Conservation (phyloP, 345 rosid species). For the Lepidium didymum region DNA sequence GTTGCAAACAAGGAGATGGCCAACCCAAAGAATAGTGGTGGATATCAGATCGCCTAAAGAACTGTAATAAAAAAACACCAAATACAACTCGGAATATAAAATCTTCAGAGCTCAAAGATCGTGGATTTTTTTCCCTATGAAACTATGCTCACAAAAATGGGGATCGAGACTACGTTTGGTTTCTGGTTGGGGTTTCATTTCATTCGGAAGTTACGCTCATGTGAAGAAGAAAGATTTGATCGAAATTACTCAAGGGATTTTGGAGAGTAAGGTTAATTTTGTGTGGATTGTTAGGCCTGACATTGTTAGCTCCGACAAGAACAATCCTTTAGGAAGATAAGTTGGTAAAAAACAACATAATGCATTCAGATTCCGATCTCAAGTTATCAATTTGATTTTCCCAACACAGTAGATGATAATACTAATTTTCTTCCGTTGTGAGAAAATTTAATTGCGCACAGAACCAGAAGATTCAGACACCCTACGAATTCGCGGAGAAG, state of each 20-base stretch:
- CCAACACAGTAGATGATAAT: background rate
- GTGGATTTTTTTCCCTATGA: too few relatives aligned
- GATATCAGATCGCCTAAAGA: background rate
- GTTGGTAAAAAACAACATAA: background rate
- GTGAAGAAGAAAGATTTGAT: slow-evolving; percentile 35
- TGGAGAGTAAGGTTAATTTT: slow-evolving; percentile 44
- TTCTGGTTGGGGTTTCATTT: slow-evolving; percentile 9
- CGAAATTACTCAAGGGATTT: slow-evolving; percentile 62
- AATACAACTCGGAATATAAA: background rate
- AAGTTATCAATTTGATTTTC: background rate
- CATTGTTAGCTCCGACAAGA: slow-evolving; percentile 58
- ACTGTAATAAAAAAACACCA: background rate
- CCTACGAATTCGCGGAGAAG: slow-evolving; percentile 27
- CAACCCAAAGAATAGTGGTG: background rate
- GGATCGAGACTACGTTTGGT: too few relatives aligned
- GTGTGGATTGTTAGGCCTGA: slow-evolving; percentile 80
- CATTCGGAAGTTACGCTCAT: slow-evolving; percentile 80
- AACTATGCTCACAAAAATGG: too few relatives aligned
- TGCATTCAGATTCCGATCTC: background rate
- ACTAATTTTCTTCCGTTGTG: background rate
- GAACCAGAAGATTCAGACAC: slow-evolving; percentile 15
- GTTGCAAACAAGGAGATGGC: background rate
- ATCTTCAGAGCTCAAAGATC: background rate
- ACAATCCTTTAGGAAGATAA: slow-evolving; percentile 28
- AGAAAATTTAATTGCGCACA: background rate